Base-by-base conservation (phyloP, 192 early-diverging fungal genomes). In the Umbelopsis isabellina region DNA sequence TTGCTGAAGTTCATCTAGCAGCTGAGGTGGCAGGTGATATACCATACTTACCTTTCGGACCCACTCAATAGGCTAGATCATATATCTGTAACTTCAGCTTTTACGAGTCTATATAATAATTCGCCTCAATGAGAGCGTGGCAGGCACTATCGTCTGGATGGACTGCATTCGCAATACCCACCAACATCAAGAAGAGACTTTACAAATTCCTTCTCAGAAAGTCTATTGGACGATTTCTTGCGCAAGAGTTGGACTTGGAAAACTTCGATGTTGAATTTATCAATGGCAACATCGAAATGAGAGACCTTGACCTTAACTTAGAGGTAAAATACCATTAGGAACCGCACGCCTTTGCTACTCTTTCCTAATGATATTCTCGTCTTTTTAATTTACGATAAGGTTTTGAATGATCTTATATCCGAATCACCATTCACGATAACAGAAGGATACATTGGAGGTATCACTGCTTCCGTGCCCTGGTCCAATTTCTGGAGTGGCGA, bases 251-350 rank as follows among this genome's bases (percentile, higher is more conserved):
- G 30, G 87, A 92, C 55, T 84, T 90, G 58, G 92, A 92, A 46
- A 88, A 94, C 73, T 86, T 95, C 67, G 95, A 96, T 72, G 89
- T 96, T 44, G 89, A 93, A 83, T 85, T 96, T 12, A 87, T 87
- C 44, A 86, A 89, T 48, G 95, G 93, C 4, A 84, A 85, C 25
- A 82, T 97, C 25, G 84, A 89, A 46, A 85, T 97, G 47, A 85
- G 86, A 44, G 91, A 95, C 68, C 79, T 97, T 20, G 83, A 90
- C 69, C 88, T 97, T 35, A 94, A 93, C 69, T 74, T 89, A 46
- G 85, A 89, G 77, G 94, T 91, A 86, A 76, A 82, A 20, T 18
- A 52, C 12, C 11, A 47, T 46, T 23, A 33, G 8, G 23, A 4
- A 16, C 16, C 7, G 16, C 6, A n/a, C 37, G 9, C 49, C 47